phyloP scores from a whole-genome alignment of 1,139 yeast genomes.

The Lodderomyces jiufengensis region DNA sequence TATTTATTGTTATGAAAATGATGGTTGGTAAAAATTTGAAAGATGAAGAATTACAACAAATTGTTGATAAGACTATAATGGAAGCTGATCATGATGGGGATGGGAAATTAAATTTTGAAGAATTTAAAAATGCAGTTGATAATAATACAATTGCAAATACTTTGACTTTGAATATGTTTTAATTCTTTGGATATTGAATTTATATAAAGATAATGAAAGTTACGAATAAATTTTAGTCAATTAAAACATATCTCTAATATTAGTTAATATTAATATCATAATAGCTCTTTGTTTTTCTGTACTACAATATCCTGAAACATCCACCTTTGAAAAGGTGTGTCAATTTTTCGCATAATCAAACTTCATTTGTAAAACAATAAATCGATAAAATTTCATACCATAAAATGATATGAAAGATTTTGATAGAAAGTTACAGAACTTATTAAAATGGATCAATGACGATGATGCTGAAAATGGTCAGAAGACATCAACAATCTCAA shows the following conservation, averaged over 20 bases:
- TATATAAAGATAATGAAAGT: too few relatives aligned
- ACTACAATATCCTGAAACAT: too few relatives aligned
- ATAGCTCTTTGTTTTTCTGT: too few relatives aligned
- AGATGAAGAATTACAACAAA: slow-evolving; percentile 87
- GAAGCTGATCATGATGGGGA: slow-evolving; percentile 93
- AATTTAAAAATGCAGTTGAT: slow-evolving; percentile 74
- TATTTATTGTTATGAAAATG: slow-evolving; percentile 87
- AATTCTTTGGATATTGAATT: slow-evolving; percentile 1
- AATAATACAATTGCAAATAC: slow-evolving; percentile 61
- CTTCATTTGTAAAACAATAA: too few relatives aligned
- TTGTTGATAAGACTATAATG: slow-evolving; percentile 92
- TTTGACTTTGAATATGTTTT: slow-evolving; percentile 48
- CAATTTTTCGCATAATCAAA: too few relatives aligned
- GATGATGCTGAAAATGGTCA: slow-evolving; percentile 21
- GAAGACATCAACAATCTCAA: too few relatives aligned
- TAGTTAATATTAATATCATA: too few relatives aligned
- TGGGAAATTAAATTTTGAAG: slow-evolving; percentile 81
- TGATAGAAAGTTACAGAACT: slow-evolving; percentile 5
- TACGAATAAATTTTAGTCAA: too few relatives aligned
- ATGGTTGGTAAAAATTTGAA: slow-evolving; percentile 94
- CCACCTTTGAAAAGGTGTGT: too few relatives aligned
- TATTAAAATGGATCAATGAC: slow-evolving; percentile 25
- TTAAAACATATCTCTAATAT: too few relatives aligned
- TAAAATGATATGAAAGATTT: slow-evolving; percentile 5
- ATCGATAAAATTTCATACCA: too few relatives aligned